Evolutionary conservation across 768 basidiomycete genomes (phyloP).

Genomic region (Serendipita sp.): DNA sequence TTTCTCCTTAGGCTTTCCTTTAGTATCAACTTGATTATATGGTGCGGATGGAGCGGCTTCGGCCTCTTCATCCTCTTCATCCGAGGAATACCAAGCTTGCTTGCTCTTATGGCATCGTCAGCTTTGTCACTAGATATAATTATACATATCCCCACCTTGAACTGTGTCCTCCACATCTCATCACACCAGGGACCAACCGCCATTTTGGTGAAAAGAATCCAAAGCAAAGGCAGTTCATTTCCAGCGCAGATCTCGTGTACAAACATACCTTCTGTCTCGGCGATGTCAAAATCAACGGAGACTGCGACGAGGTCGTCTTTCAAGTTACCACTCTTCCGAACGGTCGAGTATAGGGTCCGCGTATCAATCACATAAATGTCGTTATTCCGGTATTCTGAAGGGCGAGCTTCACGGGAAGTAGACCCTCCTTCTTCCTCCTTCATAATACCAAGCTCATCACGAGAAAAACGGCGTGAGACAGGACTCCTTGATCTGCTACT

Average conservation of each 20-base stretch:
- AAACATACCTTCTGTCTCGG: background rate
- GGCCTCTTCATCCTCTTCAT: background rate
- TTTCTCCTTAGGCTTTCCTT: background rate
- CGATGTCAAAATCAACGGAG: background rate
- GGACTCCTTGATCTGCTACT: background rate
- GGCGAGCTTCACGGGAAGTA: too few species aligned
- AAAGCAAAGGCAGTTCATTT: background rate
- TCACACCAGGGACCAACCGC: background rate
- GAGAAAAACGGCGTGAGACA: background rate
- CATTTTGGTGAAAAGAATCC: constrained; percentile 1
- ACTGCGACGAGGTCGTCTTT: background rate
- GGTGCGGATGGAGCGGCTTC: background rate
- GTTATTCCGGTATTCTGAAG: background rate
- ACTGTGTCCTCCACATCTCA: constrained; percentile 1
- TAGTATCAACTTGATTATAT: too few species aligned
- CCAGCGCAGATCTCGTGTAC: background rate
- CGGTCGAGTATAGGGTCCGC: background rate
- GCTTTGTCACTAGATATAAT: background rate
- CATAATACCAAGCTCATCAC: background rate
- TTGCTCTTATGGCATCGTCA: background rate
- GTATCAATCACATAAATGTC: background rate
- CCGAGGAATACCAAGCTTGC: background rate
- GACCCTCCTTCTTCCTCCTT: background rate
- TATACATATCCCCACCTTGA: background rate
- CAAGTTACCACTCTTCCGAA: background rate